phyloP scores from a whole-genome alignment of 148 eudicot genomes.

The Salicornia ramosissima region DNA sequence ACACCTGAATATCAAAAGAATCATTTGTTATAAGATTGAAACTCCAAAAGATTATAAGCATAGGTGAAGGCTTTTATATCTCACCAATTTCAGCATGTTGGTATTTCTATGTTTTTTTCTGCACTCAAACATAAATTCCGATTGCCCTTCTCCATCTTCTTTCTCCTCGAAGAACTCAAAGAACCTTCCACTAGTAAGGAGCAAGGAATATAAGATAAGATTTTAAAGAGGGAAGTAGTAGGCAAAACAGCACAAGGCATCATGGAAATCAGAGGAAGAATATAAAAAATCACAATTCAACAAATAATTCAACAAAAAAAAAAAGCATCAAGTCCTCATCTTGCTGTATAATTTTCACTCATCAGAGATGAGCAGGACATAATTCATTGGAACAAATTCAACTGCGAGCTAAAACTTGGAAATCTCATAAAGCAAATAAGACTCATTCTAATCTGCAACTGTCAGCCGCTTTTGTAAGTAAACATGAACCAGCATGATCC shows the following conservation, averaged over 20 bases:
- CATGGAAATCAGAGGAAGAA: background rate
- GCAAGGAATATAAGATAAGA: slow-evolving; percentile 6
- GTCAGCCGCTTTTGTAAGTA: background rate
- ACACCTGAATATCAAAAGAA: slow-evolving; percentile 9
- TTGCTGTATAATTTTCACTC: background rate
- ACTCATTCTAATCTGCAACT: background rate
- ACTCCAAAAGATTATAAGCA: background rate
- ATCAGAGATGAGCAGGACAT: background rate
- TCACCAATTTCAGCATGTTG: slow-evolving; percentile 31
- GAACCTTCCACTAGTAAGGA: slow-evolving; percentile 67
- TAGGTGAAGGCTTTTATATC: slow-evolving; percentile 12
- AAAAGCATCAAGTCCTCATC: background rate
- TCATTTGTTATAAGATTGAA: background rate
- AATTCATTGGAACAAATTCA: background rate
- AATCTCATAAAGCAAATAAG: background rate
- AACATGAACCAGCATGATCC: background rate
- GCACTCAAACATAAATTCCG: slow-evolving; percentile 25
- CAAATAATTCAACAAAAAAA: background rate
- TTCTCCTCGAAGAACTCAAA: slow-evolving; percentile 62
- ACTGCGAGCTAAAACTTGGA: background rate
- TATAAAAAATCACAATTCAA: background rate
- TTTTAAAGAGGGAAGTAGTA: background rate
- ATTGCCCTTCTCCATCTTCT: slow-evolving; percentile 32
- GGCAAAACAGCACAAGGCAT: background rate
- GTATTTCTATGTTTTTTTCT: slow-evolving; percentile 23